Evolutionary conservation across 495 filamentous ascomycete species (phyloP).

Genomic region (Hamigera avellanea): DNA sequence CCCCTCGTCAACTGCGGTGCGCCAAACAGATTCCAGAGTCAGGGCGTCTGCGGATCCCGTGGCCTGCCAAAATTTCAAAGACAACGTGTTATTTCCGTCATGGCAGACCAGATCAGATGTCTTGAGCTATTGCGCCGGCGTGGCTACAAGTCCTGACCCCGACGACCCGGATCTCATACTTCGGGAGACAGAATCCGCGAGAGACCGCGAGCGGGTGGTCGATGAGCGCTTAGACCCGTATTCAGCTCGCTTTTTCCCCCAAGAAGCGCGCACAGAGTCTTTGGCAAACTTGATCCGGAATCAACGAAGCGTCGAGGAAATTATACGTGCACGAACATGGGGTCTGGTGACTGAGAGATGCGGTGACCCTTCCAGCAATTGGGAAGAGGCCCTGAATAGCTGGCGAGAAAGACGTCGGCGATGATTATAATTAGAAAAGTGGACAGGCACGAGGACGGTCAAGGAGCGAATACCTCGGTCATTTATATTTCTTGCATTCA

Average conservation of each 20-base stretch:
- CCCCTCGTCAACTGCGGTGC: slow-evolving; percentile 59
- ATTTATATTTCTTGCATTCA: too few relatives aligned
- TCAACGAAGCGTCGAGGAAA: slow-evolving; percentile 78
- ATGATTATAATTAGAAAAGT: slow-evolving; percentile 2
- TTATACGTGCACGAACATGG: slow-evolving; percentile 79
- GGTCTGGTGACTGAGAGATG: slow-evolving; percentile 70
- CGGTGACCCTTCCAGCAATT: slow-evolving; percentile 39
- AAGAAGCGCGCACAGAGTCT: slow-evolving; percentile 73
- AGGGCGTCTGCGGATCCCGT: slow-evolving; percentile 40
- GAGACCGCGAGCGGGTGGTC: slow-evolving; percentile 62
- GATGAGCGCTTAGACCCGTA: slow-evolving; percentile 92
- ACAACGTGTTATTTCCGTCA: slow-evolving; percentile 71
- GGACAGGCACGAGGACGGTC: too few relatives aligned
- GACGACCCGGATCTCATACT: slow-evolving; percentile 71
- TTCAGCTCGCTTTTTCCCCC: slow-evolving; percentile 70
- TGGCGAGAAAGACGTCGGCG: slow-evolving; percentile 39
- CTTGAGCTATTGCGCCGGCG: slow-evolving; percentile 77
- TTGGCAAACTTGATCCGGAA: slow-evolving; percentile 68
- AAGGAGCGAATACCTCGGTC: too few relatives aligned
- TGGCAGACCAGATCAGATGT: slow-evolving; percentile 84
- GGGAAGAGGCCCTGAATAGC: slow-evolving; percentile 51
- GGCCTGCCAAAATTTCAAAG: slow-evolving; percentile 61
- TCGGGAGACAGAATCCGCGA: slow-evolving; percentile 57
- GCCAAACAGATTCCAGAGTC: slow-evolving; percentile 32
- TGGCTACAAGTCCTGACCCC: slow-evolving; percentile 79